These are phyloP conservation scores for Boletus pseudopeckii DNA, from an alignment of 768 basidiomycete species.

Conservation along the genomic window DNA sequence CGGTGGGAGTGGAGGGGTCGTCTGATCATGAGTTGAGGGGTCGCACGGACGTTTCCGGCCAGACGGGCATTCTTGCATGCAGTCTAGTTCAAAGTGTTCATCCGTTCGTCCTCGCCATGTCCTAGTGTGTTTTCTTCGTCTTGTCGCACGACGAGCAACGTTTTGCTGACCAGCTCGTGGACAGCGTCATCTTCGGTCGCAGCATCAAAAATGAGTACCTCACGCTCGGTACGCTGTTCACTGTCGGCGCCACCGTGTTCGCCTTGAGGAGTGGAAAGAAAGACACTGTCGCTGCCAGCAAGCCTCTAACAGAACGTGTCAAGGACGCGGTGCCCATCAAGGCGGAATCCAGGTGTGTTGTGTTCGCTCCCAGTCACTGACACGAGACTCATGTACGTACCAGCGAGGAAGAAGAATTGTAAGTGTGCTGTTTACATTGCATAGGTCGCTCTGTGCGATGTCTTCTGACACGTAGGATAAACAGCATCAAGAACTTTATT, in stretches of 20 bases:
- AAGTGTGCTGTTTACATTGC: constrained; percentile 32
- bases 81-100: neutral
- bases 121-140: constrained; percentile 36
- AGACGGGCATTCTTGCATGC: neutral
- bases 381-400: constrained; percentile 5
- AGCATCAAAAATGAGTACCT: constrained; percentile 81
- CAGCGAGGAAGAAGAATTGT: constrained; percentile 88
- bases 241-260: constrained; percentile 52
- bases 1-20: constrained; percentile 7
- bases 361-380: neutral
- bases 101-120: constrained; percentile 34
- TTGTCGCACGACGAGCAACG: neutral
- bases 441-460: constrained; percentile 28
- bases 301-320: constrained; percentile 50
- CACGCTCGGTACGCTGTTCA: constrained; percentile 61
- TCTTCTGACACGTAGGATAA: constrained; percentile 43
- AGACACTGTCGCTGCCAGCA: constrained; percentile 36
- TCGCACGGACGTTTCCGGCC: constrained; percentile 22
- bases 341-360: constrained; percentile 65
- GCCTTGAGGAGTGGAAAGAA: constrained; percentile 57
- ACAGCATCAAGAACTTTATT: constrained; percentile 78
- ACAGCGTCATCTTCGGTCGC: constrained; percentile 75
- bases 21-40: constrained; percentile 10
- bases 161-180: constrained; percentile 1
- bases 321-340: constrained; percentile 63